These are phyloP conservation scores for Bonia amplexicaulis DNA, from an alignment of 176 grass and related monocot species.

Conservation along the genomic window DNA sequence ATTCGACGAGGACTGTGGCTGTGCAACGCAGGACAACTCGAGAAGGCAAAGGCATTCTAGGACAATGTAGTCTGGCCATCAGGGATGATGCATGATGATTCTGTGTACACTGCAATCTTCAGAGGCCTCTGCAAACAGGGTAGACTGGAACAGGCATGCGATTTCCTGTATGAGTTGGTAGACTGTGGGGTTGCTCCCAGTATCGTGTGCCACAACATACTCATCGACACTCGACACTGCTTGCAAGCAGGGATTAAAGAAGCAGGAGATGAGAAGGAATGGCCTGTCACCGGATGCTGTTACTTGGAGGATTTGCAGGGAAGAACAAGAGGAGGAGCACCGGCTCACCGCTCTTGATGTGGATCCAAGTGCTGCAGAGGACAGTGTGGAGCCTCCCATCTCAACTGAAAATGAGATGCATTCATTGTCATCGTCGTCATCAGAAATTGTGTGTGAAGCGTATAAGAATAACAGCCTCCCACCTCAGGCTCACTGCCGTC, in stretches of 20 bases:
- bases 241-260: slow-evolving; percentile 57
- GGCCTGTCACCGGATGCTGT: slow-evolving; percentile 58
- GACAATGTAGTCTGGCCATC: slow-evolving; percentile 77
- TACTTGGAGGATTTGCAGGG: slow-evolving; percentile 73
- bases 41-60: slow-evolving; percentile 72
- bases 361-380: slow-evolving; percentile 23
- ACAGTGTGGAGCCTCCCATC: not conserved
- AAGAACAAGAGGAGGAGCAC: slow-evolving; percentile 15
- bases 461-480: not conserved
- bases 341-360: not conserved
- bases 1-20: too few species aligned
- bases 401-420: not conserved
- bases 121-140: slow-evolving; percentile 52
- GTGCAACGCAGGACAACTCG: slow-evolving; percentile 32
- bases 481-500: not conserved
- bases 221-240: slow-evolving; percentile 57
- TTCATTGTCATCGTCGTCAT: not conserved
- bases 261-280: slow-evolving; percentile 80
- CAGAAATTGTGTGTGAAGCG: not conserved
- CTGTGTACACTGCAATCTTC: slow-evolving; percentile 68
- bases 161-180: slow-evolving; percentile 81
- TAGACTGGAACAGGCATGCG: slow-evolving; percentile 75
- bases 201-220: slow-evolving; percentile 77
- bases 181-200: slow-evolving; percentile 49
- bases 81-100: slow-evolving; percentile 67